Evolutionary conservation across 331 rosid genomes (phyloP).

Genomic region (Spiraea crenata): DNA sequence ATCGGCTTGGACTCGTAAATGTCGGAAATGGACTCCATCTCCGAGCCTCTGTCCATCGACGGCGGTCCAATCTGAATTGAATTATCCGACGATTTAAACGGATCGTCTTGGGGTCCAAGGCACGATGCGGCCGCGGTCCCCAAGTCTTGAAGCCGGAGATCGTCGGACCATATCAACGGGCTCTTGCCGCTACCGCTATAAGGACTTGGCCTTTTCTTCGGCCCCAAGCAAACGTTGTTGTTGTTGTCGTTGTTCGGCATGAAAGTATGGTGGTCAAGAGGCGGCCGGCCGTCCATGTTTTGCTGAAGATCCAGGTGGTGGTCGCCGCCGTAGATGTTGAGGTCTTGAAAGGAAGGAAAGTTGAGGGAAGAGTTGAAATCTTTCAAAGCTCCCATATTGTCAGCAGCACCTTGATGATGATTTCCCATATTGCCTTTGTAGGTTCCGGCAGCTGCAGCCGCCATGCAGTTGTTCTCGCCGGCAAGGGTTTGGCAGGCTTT

Average conservation of each 20-base stretch:
- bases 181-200: slow-evolving; percentile 67
- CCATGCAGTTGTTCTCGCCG: slow-evolving; percentile 74
- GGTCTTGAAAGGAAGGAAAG: slow-evolving; percentile 87
- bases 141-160: slow-evolving; percentile 80
- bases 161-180: slow-evolving; percentile 89
- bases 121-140: slow-evolving; percentile 65
- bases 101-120: slow-evolving; percentile 63
- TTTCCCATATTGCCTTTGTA: slow-evolving; percentile 52
- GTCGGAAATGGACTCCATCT: slow-evolving; percentile 67
- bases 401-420: slow-evolving; percentile 34
- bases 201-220: slow-evolving; percentile 69
- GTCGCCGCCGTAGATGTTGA: slow-evolving; percentile 70
- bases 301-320: slow-evolving; percentile 62
- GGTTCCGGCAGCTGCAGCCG: slow-evolving; percentile 43
- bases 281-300: slow-evolving; percentile 53
- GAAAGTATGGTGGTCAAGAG: slow-evolving; percentile 51
- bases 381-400: slow-evolving; percentile 57
- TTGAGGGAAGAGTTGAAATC: slow-evolving; percentile 68
- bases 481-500: slow-evolving; percentile 99
- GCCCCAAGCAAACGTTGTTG: slow-evolving; percentile 43
- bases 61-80: slow-evolving; percentile 62
- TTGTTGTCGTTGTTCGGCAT: slow-evolving; percentile 36
- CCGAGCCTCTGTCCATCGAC: slow-evolving; percentile 52
- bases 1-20: slow-evolving; percentile 71
- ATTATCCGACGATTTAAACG: slow-evolving; percentile 57